Base-by-base conservation (phyloP, 2,329 filamentous ascomycete genomes). In the Nothopassalora personata region DNA sequence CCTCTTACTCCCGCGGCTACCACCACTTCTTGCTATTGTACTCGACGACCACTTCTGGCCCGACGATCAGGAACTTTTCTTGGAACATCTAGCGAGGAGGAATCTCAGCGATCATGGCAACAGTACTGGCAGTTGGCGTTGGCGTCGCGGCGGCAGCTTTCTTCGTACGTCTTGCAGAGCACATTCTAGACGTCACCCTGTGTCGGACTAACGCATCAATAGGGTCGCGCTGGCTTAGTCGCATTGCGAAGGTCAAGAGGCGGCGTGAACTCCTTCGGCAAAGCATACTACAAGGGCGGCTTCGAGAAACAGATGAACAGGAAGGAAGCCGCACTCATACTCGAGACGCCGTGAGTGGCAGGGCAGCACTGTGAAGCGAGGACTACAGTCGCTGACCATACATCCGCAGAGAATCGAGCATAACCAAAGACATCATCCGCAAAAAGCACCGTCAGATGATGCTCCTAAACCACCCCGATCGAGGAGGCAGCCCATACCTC, bases 201-300 rank as follows among this genome's bases (percentile, higher is more conserved):
- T 39, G 43, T 50, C 36, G 51, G 15, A 45, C 56, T 60, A 59
- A 63, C 54, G 56, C 61, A 68, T 59, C 59, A 54, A 45, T 70
- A 97, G 91, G 93, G 94, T 66, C 90, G 94, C 72, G 93, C 94
- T 61, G 93, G 92, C 69, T 83, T 96, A 43, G 89, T 97, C 70
- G 94, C 94, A 67, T 84, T 92, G 75, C 86, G 92, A 64, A 86
- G 90, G 70, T 96, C 88, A 60, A 84, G 89, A 63, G 89, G 89
- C 63, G 87, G 87, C 60, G 77, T 76, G 8, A 89, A 88, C 66
- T 87, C 89, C 36, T 79, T 96, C 68, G 94, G 94, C 69, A 91
- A 92, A 75, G 86, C 91, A 46, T 99, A 91, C 73, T 97, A 97
- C 83, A 99, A 97, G 77, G 94, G 94, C 67, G 94, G 94, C n/a